These are phyloP conservation scores for Periconia digitata DNA, from an alignment of 2,329 filamentous ascomycete species.

Conservation along the genomic window DNA sequence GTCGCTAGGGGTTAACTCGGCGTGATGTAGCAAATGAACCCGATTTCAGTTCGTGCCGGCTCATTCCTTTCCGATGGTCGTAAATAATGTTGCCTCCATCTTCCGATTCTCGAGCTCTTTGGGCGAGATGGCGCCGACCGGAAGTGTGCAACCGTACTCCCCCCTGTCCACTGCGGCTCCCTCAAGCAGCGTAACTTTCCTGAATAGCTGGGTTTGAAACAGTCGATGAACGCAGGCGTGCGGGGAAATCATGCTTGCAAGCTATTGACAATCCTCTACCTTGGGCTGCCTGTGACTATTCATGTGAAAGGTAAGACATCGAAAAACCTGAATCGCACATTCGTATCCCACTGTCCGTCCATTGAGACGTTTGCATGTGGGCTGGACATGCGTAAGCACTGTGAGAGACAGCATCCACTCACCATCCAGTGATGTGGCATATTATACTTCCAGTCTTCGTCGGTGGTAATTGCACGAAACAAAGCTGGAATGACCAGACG, in stretches of 20 bases:
- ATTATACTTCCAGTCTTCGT: too few relatives aligned
- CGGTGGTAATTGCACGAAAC: too few relatives aligned
- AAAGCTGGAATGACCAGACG: too few relatives aligned
- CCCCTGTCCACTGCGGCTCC: background rate
- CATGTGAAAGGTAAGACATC: background rate
- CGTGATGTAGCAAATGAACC: background rate
- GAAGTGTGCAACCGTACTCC: background rate
- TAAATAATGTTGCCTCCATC: background rate
- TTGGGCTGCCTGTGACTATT: background rate
- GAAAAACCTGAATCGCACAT: background rate
- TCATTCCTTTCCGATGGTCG: too few relatives aligned
- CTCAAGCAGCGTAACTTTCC: background rate
- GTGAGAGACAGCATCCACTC: background rate
- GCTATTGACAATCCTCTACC: background rate
- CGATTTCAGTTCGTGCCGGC: background rate
- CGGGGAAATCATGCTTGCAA: background rate
- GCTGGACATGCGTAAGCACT: background rate
- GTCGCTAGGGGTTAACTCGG: background rate
- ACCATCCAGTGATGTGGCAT: background rate
- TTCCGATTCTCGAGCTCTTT: background rate
- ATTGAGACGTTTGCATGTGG: background rate
- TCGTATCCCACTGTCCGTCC: background rate
- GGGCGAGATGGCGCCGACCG: background rate
- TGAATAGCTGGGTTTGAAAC: background rate
- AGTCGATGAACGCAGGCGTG: background rate